Evolutionary conservation across 768 basidiomycete species (phyloP).

Genomic region (Boletus reticuloceps): DNA sequence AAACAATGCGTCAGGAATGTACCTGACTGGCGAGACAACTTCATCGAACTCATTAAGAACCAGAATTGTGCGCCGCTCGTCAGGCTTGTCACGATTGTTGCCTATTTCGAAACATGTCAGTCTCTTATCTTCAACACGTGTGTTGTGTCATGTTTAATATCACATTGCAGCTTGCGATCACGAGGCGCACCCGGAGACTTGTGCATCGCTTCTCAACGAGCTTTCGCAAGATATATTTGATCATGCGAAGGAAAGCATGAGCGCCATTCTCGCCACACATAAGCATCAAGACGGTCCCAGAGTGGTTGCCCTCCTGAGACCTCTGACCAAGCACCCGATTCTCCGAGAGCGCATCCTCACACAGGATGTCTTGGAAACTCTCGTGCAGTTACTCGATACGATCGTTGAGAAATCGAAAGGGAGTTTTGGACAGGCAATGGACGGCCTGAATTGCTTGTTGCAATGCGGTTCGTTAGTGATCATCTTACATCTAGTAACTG

Average conservation of each 20-base stretch:
- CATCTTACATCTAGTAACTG: neutral
- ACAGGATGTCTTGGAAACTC: slow-evolving; percentile 4
- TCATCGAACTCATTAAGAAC: slow-evolving; percentile 10
- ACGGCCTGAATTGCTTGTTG: slow-evolving; percentile 18
- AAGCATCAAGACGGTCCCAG: slow-evolving; percentile 18
- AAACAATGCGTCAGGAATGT: slow-evolving; percentile 19
- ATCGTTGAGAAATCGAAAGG: neutral
- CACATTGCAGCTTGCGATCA: slow-evolving; percentile 8
- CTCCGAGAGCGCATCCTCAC: slow-evolving; percentile 17
- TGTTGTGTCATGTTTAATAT: neutral
- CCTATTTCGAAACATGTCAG: slow-evolving; percentile 23
- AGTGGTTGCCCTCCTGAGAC: slow-evolving; percentile 22
- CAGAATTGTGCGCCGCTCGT: slow-evolving; percentile 14
- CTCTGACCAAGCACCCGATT: slow-evolving; percentile 15
- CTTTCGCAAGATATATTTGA: slow-evolving; percentile 2
- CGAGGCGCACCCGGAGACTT: neutral
- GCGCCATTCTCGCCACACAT: slow-evolving; percentile 6
- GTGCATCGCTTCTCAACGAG: neutral
- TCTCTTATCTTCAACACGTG: neutral
- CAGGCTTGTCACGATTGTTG: slow-evolving; percentile 20
- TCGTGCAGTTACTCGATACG: slow-evolving; percentile 15
- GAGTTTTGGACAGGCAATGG: slow-evolving; percentile 22
- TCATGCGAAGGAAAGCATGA: slow-evolving; percentile 15
- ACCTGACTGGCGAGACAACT: slow-evolving; percentile 8
- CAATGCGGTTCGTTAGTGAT: slow-evolving; percentile 14